phyloP scores from a whole-genome alignment of 2,329 filamentous ascomycete genomes.

The Talaromyces rugulosus region DNA sequence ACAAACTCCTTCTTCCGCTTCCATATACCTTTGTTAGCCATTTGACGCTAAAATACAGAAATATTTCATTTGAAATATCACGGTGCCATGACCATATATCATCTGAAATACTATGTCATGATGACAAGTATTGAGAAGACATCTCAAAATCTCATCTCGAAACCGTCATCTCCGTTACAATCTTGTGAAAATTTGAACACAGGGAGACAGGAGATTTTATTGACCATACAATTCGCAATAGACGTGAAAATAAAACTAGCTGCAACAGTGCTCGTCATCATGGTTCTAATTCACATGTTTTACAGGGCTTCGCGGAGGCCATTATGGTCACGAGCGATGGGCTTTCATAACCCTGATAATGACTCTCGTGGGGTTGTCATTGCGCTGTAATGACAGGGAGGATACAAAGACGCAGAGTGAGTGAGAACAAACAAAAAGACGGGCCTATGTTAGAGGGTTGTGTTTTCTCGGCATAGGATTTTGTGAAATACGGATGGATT shows the following conservation, averaged over 20 bases:
- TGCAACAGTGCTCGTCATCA: not conserved
- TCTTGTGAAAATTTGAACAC: not conserved
- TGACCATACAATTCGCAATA: no score
- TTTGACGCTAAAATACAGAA: not conserved
- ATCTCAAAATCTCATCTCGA: not conserved
- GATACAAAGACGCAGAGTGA: not conserved
- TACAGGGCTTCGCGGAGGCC: not conserved
- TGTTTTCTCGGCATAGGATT: not conserved
- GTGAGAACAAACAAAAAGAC: not conserved
- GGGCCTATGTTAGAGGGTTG: no score
- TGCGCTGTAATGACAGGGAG: not conserved
- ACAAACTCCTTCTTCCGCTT: not conserved
- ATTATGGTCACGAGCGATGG: not conserved
- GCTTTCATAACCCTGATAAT: not conserved
- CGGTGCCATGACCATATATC: not conserved
- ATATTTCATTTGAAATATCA: not conserved
- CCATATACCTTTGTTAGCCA: not conserved
- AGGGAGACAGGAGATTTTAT: no score
- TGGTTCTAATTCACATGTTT: not conserved
- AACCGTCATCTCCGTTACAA: not conserved
- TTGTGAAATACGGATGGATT: not conserved
- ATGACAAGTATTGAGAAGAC: not conserved
- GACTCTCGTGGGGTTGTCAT: not conserved
- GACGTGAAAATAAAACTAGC: fast-evolving
- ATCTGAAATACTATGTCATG: not conserved